Evolutionary conservation across 805 yeast species (phyloP), one percentile per base, ranked within the genome.

Genomic region (Ogataea nonfermentans): DNA sequence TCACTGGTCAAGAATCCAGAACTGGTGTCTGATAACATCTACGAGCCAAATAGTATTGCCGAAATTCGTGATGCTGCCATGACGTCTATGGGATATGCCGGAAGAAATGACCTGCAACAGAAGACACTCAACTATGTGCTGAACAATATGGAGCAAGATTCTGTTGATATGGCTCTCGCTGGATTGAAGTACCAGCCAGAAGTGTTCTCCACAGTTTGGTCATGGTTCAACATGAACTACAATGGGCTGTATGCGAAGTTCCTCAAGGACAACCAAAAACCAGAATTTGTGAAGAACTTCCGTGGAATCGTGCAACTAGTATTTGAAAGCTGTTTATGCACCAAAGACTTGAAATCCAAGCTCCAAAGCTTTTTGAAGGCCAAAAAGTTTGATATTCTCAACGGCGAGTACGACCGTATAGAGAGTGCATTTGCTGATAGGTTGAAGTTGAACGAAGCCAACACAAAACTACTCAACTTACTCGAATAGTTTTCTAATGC

Each of bases 41-140:
- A 43, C 2, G 51, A 52, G 23, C 29, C 43, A 3, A 40, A 44
- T 10, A 36, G 43, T 17, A 37, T 37, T 3, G 48, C 55, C 9
- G 75, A 74, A 12, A 57, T 81, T 19, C 83, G 79, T 55, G 71
- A 76, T 3, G 66, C 71, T 6, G 82, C 85, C 0, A 59, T 81
- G 5, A 66, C 74, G 25, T 68, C 82, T 3, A 57, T 83, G 12
- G 78, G 83, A 0, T 79, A 70, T 50, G 67, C 70, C 15, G 49
- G 59, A 9, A 68, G 70, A 33, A 57, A 55, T 7, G 76, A 73
- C 11, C 56, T 81, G 40, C 66, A 76, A 20, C 63, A 65, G 26
- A 76, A 78, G 51, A 69, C 79, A 0, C 65, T 82, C 46, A 79
- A 79, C 46, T 81, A 73, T 52, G 74, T 81, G 10, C 56, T 62